Evolutionary conservation across 2,329 filamentous ascomycete species (phyloP).

Genomic region (Cryphonectria carpinicola): DNA sequence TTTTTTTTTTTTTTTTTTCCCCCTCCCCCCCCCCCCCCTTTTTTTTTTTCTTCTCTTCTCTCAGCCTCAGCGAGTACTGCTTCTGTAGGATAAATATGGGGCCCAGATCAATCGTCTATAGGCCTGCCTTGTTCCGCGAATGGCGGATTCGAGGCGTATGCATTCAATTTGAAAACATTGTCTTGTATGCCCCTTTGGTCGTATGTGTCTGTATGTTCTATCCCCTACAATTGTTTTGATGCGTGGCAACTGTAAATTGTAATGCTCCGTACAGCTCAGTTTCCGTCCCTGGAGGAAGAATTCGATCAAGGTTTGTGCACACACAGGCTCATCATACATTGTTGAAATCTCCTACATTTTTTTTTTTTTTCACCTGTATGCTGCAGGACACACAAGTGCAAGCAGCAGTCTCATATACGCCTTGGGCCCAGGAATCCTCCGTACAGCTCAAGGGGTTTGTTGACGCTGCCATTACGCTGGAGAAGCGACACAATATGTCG

Average conservation of each 20-base stretch:
- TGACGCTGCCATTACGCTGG: background rate
- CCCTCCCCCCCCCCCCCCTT: too few relatives aligned
- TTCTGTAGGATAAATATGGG: background rate
- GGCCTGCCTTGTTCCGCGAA: background rate
- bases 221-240: background rate
- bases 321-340: background rate
- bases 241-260: too few relatives aligned
- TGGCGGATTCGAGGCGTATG: background rate
- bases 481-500: background rate
- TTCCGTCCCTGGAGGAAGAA: too few relatives aligned
- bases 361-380: too few relatives aligned
- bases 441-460: background rate
- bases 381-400: background rate
- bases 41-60: too few relatives aligned
- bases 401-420: background rate
- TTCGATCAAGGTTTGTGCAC: too few relatives aligned
- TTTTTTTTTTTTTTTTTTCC: too few relatives aligned
- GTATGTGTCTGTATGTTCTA: background rate
- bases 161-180: background rate
- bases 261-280: too few relatives aligned
- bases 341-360: background rate
- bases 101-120: background rate
- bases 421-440: background rate
- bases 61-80: background rate
- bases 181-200: background rate